Conservation (phyloP, 441 rosid species). For the Pelargonium fulgidum region DNA sequence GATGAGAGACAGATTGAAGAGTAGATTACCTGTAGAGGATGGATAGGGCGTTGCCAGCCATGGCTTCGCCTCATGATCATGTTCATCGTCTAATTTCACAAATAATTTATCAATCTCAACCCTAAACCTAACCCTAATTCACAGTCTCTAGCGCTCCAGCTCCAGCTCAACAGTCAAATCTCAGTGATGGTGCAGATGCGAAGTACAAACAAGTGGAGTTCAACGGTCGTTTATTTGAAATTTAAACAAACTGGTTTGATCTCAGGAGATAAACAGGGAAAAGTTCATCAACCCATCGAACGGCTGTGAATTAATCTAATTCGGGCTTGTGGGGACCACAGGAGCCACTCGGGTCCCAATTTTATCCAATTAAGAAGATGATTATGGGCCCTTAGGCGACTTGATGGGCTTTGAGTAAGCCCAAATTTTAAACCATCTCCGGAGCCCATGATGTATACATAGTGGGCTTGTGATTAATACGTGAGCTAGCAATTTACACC, state of each 20-base stretch:
- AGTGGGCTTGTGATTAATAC: too few relatives aligned
- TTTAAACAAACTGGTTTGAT: not conserved
- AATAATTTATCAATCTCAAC: too few relatives aligned
- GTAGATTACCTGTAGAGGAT: conserved; percentile 65
- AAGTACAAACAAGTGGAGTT: not conserved
- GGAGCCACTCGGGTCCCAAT: not conserved
- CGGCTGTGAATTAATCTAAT: not conserved
- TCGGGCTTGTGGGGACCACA: not conserved
- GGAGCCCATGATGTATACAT: too few relatives aligned
- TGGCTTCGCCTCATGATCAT: conserved; percentile 50
- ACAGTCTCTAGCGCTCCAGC: conserved; percentile 1
- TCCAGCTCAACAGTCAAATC: not conserved
- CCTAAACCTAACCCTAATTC: not conserved
- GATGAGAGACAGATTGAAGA: not conserved
- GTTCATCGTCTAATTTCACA: not conserved
- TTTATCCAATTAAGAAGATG: not conserved
- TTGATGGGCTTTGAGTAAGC: not conserved
- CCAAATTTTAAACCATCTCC: not conserved
- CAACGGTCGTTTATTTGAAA: conserved; percentile 6
- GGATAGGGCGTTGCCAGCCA: conserved; percentile 93
- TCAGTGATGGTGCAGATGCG: not conserved
- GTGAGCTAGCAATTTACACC: too few relatives aligned
- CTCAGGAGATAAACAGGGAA: not conserved
- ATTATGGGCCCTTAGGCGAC: not conserved
- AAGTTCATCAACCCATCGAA: not conserved